Evolutionary conservation across 768 basidiomycete species (phyloP).

Genomic region (Hydnomerulius pinastri): DNA sequence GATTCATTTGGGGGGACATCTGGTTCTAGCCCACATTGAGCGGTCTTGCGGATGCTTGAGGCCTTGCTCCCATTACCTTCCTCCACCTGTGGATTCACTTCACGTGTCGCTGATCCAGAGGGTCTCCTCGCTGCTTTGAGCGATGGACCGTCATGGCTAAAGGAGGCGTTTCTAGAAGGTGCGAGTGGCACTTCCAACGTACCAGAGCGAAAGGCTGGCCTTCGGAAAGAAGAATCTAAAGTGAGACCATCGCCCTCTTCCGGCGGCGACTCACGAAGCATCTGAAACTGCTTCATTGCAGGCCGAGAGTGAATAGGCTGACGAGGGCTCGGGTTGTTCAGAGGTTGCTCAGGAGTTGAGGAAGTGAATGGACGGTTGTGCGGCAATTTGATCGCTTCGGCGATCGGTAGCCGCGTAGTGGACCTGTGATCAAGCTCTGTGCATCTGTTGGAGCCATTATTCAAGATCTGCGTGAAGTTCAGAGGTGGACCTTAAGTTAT

Average conservation of each 20-base stretch:
- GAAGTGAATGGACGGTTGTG: no score
- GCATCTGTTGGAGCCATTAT: slow-evolving; percentile 4
- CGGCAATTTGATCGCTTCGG: no score
- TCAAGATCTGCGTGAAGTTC: slow-evolving; percentile 13
- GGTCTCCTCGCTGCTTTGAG: neutral
- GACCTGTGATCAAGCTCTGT: neutral
- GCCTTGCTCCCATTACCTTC: neutral
- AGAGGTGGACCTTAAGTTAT: neutral
- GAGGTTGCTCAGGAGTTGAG: no score
- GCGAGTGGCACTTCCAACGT: slow-evolving; percentile 14
- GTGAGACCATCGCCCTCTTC: slow-evolving; percentile 11
- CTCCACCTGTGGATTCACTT: neutral
- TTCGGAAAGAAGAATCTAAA: slow-evolving; percentile 9
- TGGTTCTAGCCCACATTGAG: neutral
- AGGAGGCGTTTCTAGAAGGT: neutral
- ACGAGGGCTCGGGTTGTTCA: neutral
- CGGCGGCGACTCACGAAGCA: neutral
- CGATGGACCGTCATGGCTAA: neutral
- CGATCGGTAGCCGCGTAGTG: neutral
- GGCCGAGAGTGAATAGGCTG: neutral
- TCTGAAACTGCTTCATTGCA: neutral
- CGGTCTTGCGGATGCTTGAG: neutral
- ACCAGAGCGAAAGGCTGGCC: slow-evolving; percentile 31
- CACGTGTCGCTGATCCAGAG: neutral
- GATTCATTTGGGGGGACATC: neutral